Conservation (phyloP, 495 filamentous ascomycete genomes). For the Daldinia grandis region DNA sequence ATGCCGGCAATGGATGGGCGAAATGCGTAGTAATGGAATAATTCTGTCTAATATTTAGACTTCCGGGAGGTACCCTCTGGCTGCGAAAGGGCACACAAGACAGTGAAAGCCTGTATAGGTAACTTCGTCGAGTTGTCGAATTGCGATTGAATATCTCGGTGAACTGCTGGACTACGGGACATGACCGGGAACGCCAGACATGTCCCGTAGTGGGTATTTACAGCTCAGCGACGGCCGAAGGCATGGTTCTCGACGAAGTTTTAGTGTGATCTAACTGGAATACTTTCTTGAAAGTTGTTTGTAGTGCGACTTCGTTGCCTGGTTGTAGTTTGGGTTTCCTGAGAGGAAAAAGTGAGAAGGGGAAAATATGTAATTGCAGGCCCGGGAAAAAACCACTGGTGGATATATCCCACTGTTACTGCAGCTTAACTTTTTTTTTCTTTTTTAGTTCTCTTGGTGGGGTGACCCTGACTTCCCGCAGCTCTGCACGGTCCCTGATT, state of each 20-base stretch:
- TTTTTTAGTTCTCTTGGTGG: conserved; percentile 46
- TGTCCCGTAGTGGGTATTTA: conserved; percentile 86
- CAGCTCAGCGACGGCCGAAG: conserved; percentile 92
- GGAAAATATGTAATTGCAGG: conserved; percentile 47
- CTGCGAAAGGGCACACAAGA: conserved; percentile 47
- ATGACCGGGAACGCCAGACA: conserved; percentile 54
- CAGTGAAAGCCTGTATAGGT: conserved; percentile 57
- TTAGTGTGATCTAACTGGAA: conserved; percentile 48
- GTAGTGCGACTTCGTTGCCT: conserved; percentile 78
- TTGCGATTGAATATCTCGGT: conserved; percentile 76
- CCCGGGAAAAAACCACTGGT: conserved; percentile 46
- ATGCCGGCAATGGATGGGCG: conserved; percentile 29
- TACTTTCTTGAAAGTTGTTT: conserved; percentile 49
- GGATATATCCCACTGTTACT: conserved; percentile 23
- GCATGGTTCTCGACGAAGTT: conserved; percentile 87
- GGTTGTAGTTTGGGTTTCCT: conserved; percentile 47
- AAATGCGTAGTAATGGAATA: conserved; percentile 33
- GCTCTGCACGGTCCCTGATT: conserved; percentile 32
- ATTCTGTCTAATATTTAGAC: conserved; percentile 42
- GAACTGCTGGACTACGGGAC: conserved; percentile 82
- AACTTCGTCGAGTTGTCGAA: conserved; percentile 78
- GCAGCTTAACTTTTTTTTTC: conserved; percentile 42
- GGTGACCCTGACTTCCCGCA: conserved; percentile 33
- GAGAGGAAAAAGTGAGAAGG: conserved; percentile 44
- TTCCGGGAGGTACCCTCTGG: conserved; percentile 31